phyloP scores from a whole-genome alignment of 1,284 basidiomycete genomes.

The Anthracocystis setariae region DNA sequence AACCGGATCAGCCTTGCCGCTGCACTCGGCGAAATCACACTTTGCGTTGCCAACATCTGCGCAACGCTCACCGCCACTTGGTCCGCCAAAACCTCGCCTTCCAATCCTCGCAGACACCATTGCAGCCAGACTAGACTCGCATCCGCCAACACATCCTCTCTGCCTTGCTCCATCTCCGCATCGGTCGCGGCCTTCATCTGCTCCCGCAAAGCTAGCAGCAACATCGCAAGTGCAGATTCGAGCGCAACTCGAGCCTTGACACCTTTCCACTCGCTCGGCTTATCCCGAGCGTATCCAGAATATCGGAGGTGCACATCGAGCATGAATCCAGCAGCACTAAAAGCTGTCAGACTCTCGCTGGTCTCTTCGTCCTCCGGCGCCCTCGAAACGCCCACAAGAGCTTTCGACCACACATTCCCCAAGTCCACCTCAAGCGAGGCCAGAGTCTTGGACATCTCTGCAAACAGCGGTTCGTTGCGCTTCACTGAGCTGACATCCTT shows the following conservation, averaged over 20 bases:
- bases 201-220: constrained; percentile 26
- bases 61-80: constrained; percentile 33
- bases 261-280: constrained; percentile 36
- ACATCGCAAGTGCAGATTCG: constrained; percentile 38
- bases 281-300: constrained; percentile 35
- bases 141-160: constrained; percentile 39
- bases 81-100: constrained; percentile 22
- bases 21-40: constrained; percentile 48
- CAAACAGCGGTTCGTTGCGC: constrained; percentile 33
- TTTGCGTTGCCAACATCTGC: constrained; percentile 53
- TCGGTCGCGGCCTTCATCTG: constrained; percentile 44
- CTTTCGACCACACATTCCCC: constrained; percentile 31
- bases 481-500: constrained; percentile 20
- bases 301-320: constrained; percentile 35
- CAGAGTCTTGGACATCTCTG: constrained; percentile 44
- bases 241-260: constrained; percentile 32
- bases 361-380: constrained; percentile 30
- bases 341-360: constrained; percentile 26
- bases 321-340: constrained; percentile 35
- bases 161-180: constrained; percentile 28
- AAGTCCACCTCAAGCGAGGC: constrained; percentile 37
- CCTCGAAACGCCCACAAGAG: constrained; percentile 26
- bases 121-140: constrained; percentile 47
- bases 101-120: constrained; percentile 28
- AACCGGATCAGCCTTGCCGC: constrained; percentile 38